A percentile compares a stretch with the other conserved stretches of the same genome.
Evolutionary conservation across 2,329 filamentous ascomycete species (phyloP).

Genomic region (Amphichorda felina): DNA sequence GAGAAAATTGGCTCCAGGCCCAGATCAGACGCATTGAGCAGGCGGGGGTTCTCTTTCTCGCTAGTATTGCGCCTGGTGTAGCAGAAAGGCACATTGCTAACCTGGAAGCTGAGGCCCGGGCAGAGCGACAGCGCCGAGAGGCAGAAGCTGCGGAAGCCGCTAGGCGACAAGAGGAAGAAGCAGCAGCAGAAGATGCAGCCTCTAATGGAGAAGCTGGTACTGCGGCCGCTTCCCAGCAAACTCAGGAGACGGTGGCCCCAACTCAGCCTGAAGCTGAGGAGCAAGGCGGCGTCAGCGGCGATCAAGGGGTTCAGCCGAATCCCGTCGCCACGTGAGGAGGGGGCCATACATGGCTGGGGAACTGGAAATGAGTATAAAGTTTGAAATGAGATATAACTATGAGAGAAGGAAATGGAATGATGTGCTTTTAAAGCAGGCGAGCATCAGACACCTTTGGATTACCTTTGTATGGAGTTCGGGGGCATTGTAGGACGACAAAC

Average conservation of each 20-base stretch:
- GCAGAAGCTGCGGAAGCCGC: constrained; percentile 24
- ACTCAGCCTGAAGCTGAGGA: neutral
- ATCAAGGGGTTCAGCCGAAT: constrained; percentile 5
- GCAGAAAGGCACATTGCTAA: constrained; percentile 53
- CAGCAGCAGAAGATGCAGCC: constrained; percentile 9
- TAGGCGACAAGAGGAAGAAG: constrained; percentile 15
- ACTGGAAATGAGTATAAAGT: too few relatives aligned
- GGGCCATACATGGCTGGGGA: too few relatives aligned
- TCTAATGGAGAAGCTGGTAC: constrained; percentile 5
- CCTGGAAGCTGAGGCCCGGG: constrained; percentile 38
- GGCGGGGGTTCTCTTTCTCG: constrained; percentile 49
- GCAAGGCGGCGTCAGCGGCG: constrained; percentile 3
- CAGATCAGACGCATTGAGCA: constrained; percentile 45
- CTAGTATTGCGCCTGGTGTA: constrained; percentile 53
- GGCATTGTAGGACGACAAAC: too few relatives aligned
- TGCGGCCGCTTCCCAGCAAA: neutral
- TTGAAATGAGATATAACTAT: too few relatives aligned
- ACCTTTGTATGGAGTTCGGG: too few relatives aligned
- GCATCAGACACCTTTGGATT: too few relatives aligned
- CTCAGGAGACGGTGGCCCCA: neutral
- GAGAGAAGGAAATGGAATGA: too few relatives aligned
- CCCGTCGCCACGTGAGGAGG: neutral
- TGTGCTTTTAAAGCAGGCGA: too few relatives aligned
- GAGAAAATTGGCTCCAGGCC: constrained; percentile 17
- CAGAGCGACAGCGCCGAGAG: constrained; percentile 29